Base-by-base conservation (phyloP, 805 yeast genomes). In the Yamadazyma kitorensis region DNA sequence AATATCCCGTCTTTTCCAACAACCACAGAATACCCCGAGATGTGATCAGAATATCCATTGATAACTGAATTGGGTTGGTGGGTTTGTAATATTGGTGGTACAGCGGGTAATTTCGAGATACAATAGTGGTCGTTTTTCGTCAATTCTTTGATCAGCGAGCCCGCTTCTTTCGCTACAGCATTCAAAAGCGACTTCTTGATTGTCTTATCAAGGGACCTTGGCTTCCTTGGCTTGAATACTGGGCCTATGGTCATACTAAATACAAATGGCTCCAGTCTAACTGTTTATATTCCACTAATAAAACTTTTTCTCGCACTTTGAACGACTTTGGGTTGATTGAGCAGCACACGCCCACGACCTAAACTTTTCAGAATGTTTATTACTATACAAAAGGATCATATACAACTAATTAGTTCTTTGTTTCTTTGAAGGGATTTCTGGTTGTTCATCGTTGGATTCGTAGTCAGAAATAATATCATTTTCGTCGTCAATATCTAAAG, bases 111-210 rank as follows among this genome's bases (percentile, higher is more conserved):
- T 45, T 68, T 68, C 2, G 74, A 64, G 11, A 81, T 80, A 35
- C 76, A 70, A 51, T 78, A 82, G 37, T 76, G 67, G 30, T 72
- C 67, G 46, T 72, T 80, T 44, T 74, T 70, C 5, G 86, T 77
- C 43, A 80, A 61, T 48, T 80, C 86, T 8, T 35, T 34, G 4
- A 24, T 5, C 9, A 32, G 7, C 9, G 31, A 27, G 7, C 6
- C 16, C 14, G 22, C 6, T 6, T 17, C 9, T 16, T 29, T 29
- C 6, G 20, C 6, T 3, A 29, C 20, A 14, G 19, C 17, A 18
- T 28, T 19, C 4, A 16, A 15, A 3, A 29, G 12, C 3, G 33
- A 23, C 18, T 34, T 34, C 8, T 15, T 12, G 12, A 27, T 33
- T 6, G 24, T 14, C 9, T 32, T 29, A n/a, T 14, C 16, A 15